Evolutionary conservation across 257 asterid species (phyloP), one percentile per base, ranked within the genome.

Genomic region (Orobanche coerulescens): DNA sequence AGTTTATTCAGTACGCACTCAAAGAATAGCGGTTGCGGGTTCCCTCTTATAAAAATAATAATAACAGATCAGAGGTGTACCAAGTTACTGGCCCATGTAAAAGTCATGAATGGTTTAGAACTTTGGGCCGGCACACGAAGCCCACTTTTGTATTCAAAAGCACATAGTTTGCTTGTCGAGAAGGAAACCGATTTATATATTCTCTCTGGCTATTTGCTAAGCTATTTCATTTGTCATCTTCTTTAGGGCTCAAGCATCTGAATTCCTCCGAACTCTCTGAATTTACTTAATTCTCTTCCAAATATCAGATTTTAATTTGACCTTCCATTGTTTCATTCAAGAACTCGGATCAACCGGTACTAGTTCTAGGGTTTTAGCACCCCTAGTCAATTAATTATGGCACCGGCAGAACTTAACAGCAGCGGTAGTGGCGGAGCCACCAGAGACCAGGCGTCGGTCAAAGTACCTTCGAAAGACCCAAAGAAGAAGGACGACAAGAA

Each of bases 401-500:
- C 74, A 59, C 88, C 78, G n/a, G 82, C 75, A 59, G 84, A 77
- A 51, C 75, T 82, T 48, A 75, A 80, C 75, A 71, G 19, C 77
- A 66, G 73, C 26, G 78, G 83, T 39, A 70, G 67, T 15, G 79
- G 70, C 54, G 88, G 83, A 68, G 73, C 78, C 31, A 62, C 80
- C 71, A 74, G 44, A 25, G 91, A 87, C 43, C 94, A 76, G 62
- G 76, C 88, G 1, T 19, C 81, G 1, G 64, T 43, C 40, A 88
- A 88, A 79, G 77, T 69, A 5, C 93, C 94, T 15, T 48, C 93
- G 1, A 87, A 90, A 68, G 97, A 90, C 77, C 81, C 56, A 0
- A 92, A 88, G 75, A 88, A 86, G 81, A 89, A 88, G 82, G 95
- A 91, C n/a, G 97, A 91, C 6, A 84, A 88, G 79, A 85, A 88